These are phyloP conservation scores for Fusarium graminum DNA, from an alignment of 2,329 filamentous ascomycete genomes.

Conservation along the genomic window DNA sequence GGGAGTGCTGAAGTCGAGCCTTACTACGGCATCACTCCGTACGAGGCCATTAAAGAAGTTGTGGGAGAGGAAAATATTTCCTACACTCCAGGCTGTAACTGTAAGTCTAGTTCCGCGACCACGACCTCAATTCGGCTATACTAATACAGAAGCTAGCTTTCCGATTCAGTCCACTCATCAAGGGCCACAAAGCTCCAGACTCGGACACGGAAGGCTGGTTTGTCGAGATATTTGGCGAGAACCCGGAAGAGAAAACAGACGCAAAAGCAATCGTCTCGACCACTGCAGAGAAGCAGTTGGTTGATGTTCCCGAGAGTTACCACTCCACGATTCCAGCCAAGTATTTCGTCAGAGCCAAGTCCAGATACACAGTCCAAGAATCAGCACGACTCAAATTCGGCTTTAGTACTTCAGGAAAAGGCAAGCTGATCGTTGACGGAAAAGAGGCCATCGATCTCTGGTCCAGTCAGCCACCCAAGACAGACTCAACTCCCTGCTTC, in stretches of 20 bases:
- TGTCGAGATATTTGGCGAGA: slow-evolving; percentile 34
- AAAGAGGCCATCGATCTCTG: slow-evolving; percentile 52
- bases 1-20: slow-evolving; percentile 54
- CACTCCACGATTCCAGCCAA: slow-evolving; percentile 33
- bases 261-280: slow-evolving; percentile 7
- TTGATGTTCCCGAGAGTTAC: slow-evolving; percentile 38
- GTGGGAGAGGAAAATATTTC: slow-evolving; percentile 36
- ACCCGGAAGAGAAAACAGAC: slow-evolving; percentile 9
- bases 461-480: slow-evolving; percentile 52
- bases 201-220: slow-evolving; percentile 27
- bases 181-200: slow-evolving; percentile 15
- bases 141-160: slow-evolving; percentile 17
- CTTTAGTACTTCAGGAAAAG: slow-evolving; percentile 54
- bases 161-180: slow-evolving; percentile 35
- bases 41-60: slow-evolving; percentile 50
- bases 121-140: accelerated
- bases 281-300: slow-evolving; percentile 36
- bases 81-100: slow-evolving; percentile 41
- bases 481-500: slow-evolving; percentile 53
- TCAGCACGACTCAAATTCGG: slow-evolving; percentile 46
- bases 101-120: not conserved
- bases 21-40: slow-evolving; percentile 53
- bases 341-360: slow-evolving; percentile 31
- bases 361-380: slow-evolving; percentile 17
- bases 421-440: slow-evolving; percentile 52